Evolutionary conservation across 2,329 filamentous ascomycete genomes (phyloP).

Genomic region (Apiospora malaysiana): DNA sequence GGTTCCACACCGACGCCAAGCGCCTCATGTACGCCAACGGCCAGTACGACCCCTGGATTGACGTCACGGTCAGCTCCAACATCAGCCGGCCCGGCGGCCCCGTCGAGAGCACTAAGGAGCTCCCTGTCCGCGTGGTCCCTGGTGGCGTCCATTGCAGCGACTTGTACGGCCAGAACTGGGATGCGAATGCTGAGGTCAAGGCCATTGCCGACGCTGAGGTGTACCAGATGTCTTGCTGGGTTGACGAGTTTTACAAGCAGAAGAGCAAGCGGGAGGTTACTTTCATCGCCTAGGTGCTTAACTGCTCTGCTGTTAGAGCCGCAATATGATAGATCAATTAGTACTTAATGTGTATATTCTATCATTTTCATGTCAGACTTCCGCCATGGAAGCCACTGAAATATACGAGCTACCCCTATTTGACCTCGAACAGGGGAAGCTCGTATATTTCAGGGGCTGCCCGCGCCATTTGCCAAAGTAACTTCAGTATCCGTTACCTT

Average conservation of each 20-base stretch:
- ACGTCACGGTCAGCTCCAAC: conserved; percentile 44
- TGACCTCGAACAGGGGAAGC: too few relatives aligned
- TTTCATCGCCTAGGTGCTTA: background rate
- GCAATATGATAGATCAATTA: background rate
- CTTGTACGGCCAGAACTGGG: conserved; percentile 51
- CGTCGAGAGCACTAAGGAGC: conserved; percentile 38
- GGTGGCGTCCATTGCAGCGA: conserved; percentile 49
- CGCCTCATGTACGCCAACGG: conserved; percentile 47
- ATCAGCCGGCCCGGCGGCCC: conserved; percentile 46
- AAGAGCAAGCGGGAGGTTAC: conserved; percentile 30
- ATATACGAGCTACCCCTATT: too few relatives aligned
- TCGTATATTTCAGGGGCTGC: too few relatives aligned
- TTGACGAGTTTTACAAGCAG: conserved; percentile 53
- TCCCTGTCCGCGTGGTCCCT: conserved; percentile 42
- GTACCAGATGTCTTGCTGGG: conserved; percentile 59
- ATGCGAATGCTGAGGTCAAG: conserved; percentile 55
- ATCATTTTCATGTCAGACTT: background rate
- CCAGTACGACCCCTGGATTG: conserved; percentile 48
- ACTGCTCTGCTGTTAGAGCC: background rate
- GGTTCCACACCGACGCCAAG: conserved; percentile 47
- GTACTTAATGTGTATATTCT: background rate
- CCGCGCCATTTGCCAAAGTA: too few relatives aligned
- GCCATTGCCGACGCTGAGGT: conserved; percentile 57
- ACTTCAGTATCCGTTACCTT: too few relatives aligned
- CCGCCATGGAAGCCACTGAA: too few relatives aligned